Percentiles rank a stretch among this genome's conserved stretches.
Conservation (phyloP, 192 early-diverging fungal genomes). For the Podila clonocystis region DNA sequence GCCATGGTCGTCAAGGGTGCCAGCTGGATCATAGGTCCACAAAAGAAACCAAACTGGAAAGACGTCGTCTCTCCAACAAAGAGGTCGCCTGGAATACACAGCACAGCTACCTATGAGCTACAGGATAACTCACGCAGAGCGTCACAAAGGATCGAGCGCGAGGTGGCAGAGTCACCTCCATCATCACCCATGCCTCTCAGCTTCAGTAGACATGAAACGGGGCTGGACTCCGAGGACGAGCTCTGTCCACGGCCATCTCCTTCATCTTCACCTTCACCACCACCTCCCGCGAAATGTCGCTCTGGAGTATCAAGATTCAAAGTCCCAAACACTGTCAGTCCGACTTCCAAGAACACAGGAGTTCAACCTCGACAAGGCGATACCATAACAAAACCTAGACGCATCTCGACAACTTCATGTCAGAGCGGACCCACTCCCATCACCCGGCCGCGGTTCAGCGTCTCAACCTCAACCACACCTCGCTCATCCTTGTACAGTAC, state of each 20-base stretch:
- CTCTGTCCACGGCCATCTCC: background rate
- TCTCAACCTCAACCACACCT: too few species aligned
- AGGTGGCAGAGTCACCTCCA: conserved; percentile 11
- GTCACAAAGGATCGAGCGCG: background rate
- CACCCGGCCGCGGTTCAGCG: too few species aligned
- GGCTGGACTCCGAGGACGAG: background rate
- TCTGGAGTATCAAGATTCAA: too few species aligned
- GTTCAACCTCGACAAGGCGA: too few species aligned
- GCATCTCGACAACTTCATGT: too few species aligned
- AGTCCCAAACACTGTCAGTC: too few species aligned
- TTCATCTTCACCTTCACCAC: background rate
- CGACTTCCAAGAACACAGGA: too few species aligned
- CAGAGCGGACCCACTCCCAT: too few species aligned
- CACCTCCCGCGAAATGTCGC: too few species aligned
- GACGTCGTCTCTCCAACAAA: background rate
- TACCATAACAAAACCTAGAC: too few species aligned
- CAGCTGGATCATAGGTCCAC: background rate
- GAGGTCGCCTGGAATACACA: background rate
- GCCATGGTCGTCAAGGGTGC: conserved; percentile 44
- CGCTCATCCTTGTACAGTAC: background rate
- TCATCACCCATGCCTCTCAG: conserved; percentile 25
- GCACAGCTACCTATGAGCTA: background rate
- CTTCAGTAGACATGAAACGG: background rate
- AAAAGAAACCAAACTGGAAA: conserved; percentile 2
- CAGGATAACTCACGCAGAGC: background rate